Base-by-base conservation (phyloP, 1,284 basidiomycete species). In the Ceratobasidium sp. region DNA sequence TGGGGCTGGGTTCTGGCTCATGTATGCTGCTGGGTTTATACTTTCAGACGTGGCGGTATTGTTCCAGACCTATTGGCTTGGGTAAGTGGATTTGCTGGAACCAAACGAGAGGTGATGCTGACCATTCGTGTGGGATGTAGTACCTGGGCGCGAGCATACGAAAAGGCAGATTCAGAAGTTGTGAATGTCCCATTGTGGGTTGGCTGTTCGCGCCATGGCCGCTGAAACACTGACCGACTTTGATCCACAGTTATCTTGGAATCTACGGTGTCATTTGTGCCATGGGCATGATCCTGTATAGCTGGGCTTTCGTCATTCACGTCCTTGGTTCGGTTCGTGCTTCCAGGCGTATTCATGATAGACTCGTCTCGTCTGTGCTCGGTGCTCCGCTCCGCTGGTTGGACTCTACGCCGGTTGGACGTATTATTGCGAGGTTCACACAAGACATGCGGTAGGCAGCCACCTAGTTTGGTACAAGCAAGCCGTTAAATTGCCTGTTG, bases 291-390 rank as follows among this genome's bases (percentile, higher is more conserved):
- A 22, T 77, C 1, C 62, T 81, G 2, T 83, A 83, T 76, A 80
- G 81, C 53, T 43, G 73, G 19, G 80, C 80, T 7, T 81, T 83
- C 56, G 77, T 83, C 5, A 74, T 82, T 27, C 85, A 82, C 79
- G 80, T 86, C 37, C 79, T 82, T 37, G 86, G 86, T 8, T 80
- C 83, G 56, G 78, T 87, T 66, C 81, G 83, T 16, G 90, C 90
- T 1, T 89, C 89, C 1, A 83, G 85, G 71, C 81, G 80, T 24
- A 85, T 92, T 9, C 91, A 92, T 78, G 79, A 81, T 53, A 81
- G 81, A 53, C 85, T 93, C 29, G 81, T 91, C n/a, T 79, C 85
- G 29, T 84, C 85, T 13, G 83, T 91, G 19, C 84, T 91, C n/a
- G 85, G 86, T 1, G 86, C 89, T 0, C 89, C 87, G 6, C 80